Conservation (phyloP, 2,329 filamentous ascomycete species). For the Xylaria sp. region DNA sequence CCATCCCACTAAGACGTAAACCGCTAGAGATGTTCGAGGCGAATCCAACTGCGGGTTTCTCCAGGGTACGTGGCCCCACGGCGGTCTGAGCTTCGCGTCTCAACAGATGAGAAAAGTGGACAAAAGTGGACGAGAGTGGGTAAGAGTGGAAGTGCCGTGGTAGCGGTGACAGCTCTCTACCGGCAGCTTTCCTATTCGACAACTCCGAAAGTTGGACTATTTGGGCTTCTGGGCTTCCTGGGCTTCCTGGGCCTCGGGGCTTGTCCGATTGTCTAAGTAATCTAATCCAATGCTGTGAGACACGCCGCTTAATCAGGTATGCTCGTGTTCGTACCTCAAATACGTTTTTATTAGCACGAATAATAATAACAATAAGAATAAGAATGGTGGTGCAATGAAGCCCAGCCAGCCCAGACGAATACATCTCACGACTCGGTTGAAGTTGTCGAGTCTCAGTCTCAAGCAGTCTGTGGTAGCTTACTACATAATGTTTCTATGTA, state of each 20-base stretch:
- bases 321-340: not conserved
- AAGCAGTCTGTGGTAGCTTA: not conserved
- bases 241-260: slow-evolving; percentile 18
- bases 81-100: slow-evolving; percentile 33
- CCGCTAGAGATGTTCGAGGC: slow-evolving; percentile 6
- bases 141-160: slow-evolving; percentile 22
- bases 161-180: slow-evolving; percentile 35
- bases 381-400: no score
- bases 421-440: no score
- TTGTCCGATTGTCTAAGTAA: not conserved
- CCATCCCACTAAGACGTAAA: not conserved
- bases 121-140: not conserved
- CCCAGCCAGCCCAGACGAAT: no score
- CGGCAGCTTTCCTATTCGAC: slow-evolving; percentile 35
- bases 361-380: no score
- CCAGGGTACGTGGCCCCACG: slow-evolving; percentile 11
- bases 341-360: not conserved
- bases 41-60: slow-evolving; percentile 2
- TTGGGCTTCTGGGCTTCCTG: not conserved
- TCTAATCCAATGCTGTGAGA: not conserved
- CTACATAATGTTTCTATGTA: not conserved
- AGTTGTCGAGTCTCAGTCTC: not conserved
- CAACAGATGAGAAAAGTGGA: slow-evolving; percentile 35
- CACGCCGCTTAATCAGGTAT: not conserved
- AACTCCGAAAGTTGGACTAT: slow-evolving; percentile 12